These are phyloP conservation scores for Leishmania martiniquensis DNA, from an alignment of 208 protist genomes.

Conservation along the genomic window DNA sequence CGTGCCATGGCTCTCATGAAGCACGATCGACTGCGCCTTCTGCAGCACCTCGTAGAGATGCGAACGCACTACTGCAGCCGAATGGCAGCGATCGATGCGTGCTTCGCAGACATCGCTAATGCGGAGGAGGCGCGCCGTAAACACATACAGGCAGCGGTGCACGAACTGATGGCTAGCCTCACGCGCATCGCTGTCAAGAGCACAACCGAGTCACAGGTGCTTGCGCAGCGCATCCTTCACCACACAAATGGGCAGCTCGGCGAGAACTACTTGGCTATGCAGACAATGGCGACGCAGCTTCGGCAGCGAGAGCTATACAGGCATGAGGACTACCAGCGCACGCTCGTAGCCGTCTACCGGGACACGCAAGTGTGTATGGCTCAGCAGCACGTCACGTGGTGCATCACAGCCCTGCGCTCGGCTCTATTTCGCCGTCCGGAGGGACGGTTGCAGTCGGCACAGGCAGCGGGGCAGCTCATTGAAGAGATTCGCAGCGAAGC, in stretches of 20 bases:
- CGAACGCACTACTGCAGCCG: slow-evolving; percentile 39
- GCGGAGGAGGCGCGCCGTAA: slow-evolving; percentile 53
- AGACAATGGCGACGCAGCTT: slow-evolving; percentile 63
- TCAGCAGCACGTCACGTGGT: slow-evolving; percentile 49
- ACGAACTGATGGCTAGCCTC: slow-evolving; percentile 63
- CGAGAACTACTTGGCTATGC: slow-evolving; percentile 53
- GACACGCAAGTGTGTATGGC: slow-evolving; percentile 51
- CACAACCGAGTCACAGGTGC: slow-evolving; percentile 73
- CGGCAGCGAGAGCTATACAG: slow-evolving; percentile 68
- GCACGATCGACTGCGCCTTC: slow-evolving; percentile 54
- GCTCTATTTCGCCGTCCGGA: slow-evolving; percentile 58
- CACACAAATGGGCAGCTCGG: slow-evolving; percentile 69
- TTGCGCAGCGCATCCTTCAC: slow-evolving; percentile 84
- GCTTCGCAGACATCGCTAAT: slow-evolving; percentile 37
- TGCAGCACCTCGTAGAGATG: slow-evolving; percentile 43
- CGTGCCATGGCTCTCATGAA: slow-evolving; percentile 48
- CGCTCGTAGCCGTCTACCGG: slow-evolving; percentile 52
- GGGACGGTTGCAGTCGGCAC: slow-evolving; percentile 38
- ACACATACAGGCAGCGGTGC: slow-evolving; percentile 46
- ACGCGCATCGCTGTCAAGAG: slow-evolving; percentile 73
- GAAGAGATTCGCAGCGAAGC: slow-evolving; percentile 43
- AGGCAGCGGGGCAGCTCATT: slow-evolving; percentile 40
- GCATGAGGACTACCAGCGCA: slow-evolving; percentile 57
- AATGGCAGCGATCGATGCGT: slow-evolving; percentile 38
- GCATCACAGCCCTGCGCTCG: slow-evolving; percentile 56